Conservation (phyloP, 257 asterid genomes). For the Solanum piurae region DNA sequence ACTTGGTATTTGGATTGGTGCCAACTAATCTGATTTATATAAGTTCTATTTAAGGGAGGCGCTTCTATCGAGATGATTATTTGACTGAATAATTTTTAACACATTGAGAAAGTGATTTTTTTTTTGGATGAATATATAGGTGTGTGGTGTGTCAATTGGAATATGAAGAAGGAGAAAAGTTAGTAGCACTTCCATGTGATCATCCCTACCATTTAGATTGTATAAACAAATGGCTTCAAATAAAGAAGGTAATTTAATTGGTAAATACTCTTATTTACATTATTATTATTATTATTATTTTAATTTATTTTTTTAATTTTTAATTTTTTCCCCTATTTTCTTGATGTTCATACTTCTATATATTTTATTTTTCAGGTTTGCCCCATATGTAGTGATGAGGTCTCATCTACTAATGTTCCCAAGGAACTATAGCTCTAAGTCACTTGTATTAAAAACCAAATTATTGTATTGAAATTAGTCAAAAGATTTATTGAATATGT, state of each 20-base stretch:
- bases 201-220: conserved; percentile 48
- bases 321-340: neutral
- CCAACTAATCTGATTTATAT: neutral
- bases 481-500: neutral
- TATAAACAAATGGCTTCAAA: conserved; percentile 45
- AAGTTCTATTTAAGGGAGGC: neutral
- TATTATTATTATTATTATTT: too few relatives aligned
- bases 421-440: neutral
- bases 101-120: neutral
- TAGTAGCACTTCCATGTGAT: conserved; percentile 34
- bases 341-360: neutral
- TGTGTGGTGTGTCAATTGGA: conserved; percentile 66
- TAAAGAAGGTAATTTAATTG: conserved; percentile 38
- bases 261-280: neutral
- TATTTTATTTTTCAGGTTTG: conserved; percentile 26
- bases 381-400: conserved; percentile 51
- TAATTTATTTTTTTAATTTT: too few relatives aligned
- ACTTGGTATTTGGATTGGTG: neutral
- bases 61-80: neutral
- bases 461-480: neutral
- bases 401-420: conserved; percentile 14
- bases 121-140: conserved; percentile 4
- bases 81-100: too few relatives aligned
- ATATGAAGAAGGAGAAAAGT: conserved; percentile 44
- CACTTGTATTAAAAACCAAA: neutral